These are phyloP conservation scores for Pseudocercospora eumusae DNA, from an alignment of 2,329 filamentous ascomycete genomes.

Conservation along the genomic window DNA sequence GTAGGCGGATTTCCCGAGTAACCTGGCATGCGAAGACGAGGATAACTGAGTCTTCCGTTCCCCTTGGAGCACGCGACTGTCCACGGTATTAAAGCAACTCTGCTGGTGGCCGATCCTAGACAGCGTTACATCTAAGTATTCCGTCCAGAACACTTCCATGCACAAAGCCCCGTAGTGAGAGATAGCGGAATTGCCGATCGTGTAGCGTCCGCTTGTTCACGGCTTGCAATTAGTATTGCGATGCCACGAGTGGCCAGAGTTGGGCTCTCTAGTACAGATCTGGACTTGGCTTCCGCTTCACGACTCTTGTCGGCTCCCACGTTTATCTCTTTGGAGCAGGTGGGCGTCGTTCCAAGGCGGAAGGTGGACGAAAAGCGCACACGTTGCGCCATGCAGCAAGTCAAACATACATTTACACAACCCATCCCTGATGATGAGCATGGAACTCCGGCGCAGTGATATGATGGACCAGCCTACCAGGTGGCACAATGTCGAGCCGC, in stretches of 20 bases:
- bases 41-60: not conserved
- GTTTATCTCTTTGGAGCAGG: not conserved
- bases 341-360: not conserved
- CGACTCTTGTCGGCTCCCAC: slow-evolving; percentile 5
- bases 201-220: not conserved
- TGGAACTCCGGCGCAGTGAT: not conserved
- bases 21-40: not conserved
- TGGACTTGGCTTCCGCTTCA: slow-evolving; percentile 9
- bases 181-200: slow-evolving; percentile 1
- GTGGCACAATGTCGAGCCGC: not conserved
- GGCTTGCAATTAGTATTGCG: not conserved
- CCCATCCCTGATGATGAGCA: not conserved
- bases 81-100: not conserved
- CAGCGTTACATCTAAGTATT: slow-evolving; percentile 6
- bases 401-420: not conserved
- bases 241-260: slow-evolving; percentile 5
- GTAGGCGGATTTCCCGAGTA: not conserved
- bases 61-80: slow-evolving; percentile 1
- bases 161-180: not conserved
- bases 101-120: not conserved
- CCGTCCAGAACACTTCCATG: slow-evolving; percentile 9
- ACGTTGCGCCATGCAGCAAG: not conserved
- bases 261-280: not conserved
- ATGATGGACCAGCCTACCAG: no score
- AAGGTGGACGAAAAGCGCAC: not conserved